A percentile compares a stretch with the other conserved stretches of the same genome.
Evolutionary conservation across 2,329 filamentous ascomycete genomes (phyloP).

Genomic region (Neodidymelliopsis sp.): DNA sequence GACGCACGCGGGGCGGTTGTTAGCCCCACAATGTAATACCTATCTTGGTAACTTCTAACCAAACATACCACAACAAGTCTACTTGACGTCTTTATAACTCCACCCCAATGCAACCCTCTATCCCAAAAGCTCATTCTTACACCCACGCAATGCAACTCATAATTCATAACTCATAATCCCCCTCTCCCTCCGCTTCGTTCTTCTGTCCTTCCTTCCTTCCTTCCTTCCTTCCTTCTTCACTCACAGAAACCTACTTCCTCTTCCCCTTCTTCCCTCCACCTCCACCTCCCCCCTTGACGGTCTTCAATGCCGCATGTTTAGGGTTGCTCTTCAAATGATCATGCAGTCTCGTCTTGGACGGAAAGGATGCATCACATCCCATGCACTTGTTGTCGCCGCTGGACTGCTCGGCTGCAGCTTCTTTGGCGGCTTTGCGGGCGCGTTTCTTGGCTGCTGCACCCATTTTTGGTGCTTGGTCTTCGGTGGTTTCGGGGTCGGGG

Average conservation of each 20-base stretch:
- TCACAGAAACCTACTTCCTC: constrained; percentile 6
- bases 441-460: constrained; percentile 59
- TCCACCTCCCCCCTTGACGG: constrained; percentile 12
- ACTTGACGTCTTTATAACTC: too few species aligned
- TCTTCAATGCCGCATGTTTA: constrained; percentile 66
- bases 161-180: not conserved
- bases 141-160: constrained; percentile 1
- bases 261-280: constrained; percentile 33
- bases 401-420: constrained; percentile 36
- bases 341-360: constrained; percentile 76
- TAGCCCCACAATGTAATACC: too few species aligned
- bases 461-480: constrained; percentile 43
- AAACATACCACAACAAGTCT: too few species aligned
- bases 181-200: not conserved
- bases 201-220: not conserved
- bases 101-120: not conserved
- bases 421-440: constrained; percentile 55
- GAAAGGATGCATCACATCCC: constrained; percentile 79
- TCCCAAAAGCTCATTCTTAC: too few species aligned
- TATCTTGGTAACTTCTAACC: too few species aligned
- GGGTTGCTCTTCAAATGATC: constrained; percentile 70
- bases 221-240: not conserved
- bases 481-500: constrained; percentile 6
- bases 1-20: too few species aligned
- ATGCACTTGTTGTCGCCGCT: constrained; percentile 71